Conservation (phyloP, 176 grass and related monocot genomes). For the Bothriochloa decipiens region DNA sequence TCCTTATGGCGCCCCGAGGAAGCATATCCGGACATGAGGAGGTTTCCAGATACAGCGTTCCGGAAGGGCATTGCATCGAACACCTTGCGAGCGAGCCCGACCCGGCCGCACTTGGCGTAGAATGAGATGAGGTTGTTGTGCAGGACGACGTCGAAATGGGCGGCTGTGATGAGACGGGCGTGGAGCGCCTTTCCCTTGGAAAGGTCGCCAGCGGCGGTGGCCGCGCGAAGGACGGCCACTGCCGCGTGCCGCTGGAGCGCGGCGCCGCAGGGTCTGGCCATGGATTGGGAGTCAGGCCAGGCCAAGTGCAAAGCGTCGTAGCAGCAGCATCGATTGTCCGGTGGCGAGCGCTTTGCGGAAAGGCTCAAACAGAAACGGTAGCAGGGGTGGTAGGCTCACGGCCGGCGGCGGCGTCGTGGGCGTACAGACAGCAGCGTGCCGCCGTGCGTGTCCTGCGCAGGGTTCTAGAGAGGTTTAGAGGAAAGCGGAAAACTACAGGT, state of each 20-base stretch:
- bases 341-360: too few relatives aligned
- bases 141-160: constrained; percentile 53
- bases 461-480: too few relatives aligned
- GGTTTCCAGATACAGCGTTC: constrained; percentile 59
- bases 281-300: background rate
- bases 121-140: constrained; percentile 62
- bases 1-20: constrained; percentile 53
- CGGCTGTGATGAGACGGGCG: constrained; percentile 39
- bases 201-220: constrained; percentile 21
- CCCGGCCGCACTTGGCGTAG: constrained; percentile 55
- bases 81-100: constrained; percentile 46
- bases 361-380: too few relatives aligned
- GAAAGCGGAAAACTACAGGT: background rate
- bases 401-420: too few relatives aligned
- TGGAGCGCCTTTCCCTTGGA: constrained; percentile 49
- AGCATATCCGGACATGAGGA: constrained; percentile 65
- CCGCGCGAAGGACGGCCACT: constrained; percentile 43
- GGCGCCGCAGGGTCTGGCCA: constrained; percentile 40
- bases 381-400: too few relatives aligned
- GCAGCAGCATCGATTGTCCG: too few relatives aligned
- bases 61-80: constrained; percentile 69
- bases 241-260: constrained; percentile 48
- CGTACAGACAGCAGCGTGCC: too few relatives aligned
- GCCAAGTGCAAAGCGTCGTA: too few relatives aligned
- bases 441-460: too few relatives aligned